These are phyloP conservation scores for Tricholoma furcatifolium DNA, from an alignment of 768 basidiomycete genomes.

Conservation along the genomic window DNA sequence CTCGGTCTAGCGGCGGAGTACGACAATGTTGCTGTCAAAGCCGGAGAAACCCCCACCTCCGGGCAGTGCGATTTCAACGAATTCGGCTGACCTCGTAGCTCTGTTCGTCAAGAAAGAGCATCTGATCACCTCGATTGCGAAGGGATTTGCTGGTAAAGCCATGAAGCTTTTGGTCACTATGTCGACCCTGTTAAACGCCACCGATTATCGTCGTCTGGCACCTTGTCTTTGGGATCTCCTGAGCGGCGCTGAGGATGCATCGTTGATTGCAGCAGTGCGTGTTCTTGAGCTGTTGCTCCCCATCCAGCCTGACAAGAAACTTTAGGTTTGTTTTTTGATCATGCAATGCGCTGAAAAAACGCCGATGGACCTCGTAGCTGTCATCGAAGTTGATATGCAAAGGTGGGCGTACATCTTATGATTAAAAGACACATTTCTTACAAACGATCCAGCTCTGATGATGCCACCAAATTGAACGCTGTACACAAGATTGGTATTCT, in stretches of 20 bases:
- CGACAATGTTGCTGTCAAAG: conserved; percentile 33
- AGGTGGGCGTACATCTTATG: conserved; percentile 38
- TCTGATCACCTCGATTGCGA: conserved; percentile 42
- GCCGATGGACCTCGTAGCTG: conserved; percentile 42
- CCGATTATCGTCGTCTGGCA: conserved; percentile 52
- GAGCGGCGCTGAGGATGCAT: conserved; percentile 40
- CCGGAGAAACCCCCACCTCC: conserved; percentile 19
- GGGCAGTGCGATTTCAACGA: conserved; percentile 12
- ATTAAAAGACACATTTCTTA: not conserved
- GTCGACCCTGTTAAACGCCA: conserved; percentile 47
- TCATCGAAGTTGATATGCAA: conserved; percentile 54
- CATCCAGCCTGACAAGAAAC: conserved; percentile 1
- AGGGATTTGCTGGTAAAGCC: conserved; percentile 43
- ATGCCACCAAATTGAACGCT: conserved; percentile 46
- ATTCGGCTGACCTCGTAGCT: conserved; percentile 30
- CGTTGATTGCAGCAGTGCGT: conserved; percentile 51
- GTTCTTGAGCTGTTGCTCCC: not conserved
- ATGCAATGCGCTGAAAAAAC: conserved; percentile 75
- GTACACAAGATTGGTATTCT: conserved; percentile 55
- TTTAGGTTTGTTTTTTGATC: conserved; percentile 64
- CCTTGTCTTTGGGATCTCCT: conserved; percentile 59
- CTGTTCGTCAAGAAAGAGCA: conserved; percentile 35
- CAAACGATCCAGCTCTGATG: conserved; percentile 43
- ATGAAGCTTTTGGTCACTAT: conserved; percentile 65
- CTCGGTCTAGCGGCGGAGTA: conserved; percentile 39